Evolutionary conservation across 805 yeast species (phyloP).

Genomic region (Cyberlindnera amylophila): DNA sequence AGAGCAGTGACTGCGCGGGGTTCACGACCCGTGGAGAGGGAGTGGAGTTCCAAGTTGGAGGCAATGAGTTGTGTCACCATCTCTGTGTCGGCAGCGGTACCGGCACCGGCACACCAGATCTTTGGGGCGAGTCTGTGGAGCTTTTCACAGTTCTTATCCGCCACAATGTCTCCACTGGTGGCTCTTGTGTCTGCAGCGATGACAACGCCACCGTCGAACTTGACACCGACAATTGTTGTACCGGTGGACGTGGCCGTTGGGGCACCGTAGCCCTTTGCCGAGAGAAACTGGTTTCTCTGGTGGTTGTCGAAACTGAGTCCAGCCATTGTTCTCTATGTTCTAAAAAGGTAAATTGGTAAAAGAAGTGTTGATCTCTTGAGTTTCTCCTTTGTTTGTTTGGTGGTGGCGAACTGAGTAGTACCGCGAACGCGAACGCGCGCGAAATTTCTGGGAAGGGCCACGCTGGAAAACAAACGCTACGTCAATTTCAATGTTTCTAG

Average conservation of each 20-base stretch:
- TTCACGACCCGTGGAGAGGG: conserved; percentile 75
- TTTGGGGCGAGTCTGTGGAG: conserved; percentile 84
- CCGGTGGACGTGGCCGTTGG: conserved; percentile 97
- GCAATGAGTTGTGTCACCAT: conserved; percentile 93
- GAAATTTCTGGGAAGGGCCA: too few species aligned
- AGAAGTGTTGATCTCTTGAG: too few species aligned
- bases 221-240: conserved; percentile 98
- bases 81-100: conserved; percentile 99
- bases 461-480: too few species aligned
- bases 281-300: conserved; percentile 79
- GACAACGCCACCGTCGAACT: conserved; percentile 89
- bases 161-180: conserved; percentile 93
- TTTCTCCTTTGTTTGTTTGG: too few species aligned
- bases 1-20: conserved; percentile 94
- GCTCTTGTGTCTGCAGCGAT: conserved; percentile 99
- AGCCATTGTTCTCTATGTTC: conserved; percentile 47
- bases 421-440: too few species aligned
- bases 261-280: conserved; percentile 65
- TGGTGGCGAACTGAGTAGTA: too few species aligned
- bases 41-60: conserved; percentile 86
- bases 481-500: too few species aligned
- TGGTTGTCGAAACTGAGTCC: conserved; percentile 92
- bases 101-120: conserved; percentile 99
- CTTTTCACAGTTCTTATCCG: conserved; percentile 97
- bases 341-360: neutral